A percentile compares a stretch with the other conserved stretches of the same genome.
phyloP scores from a whole-genome alignment of 2,329 filamentous ascomycete genomes.

The Fusarium tanahbumbuense region DNA sequence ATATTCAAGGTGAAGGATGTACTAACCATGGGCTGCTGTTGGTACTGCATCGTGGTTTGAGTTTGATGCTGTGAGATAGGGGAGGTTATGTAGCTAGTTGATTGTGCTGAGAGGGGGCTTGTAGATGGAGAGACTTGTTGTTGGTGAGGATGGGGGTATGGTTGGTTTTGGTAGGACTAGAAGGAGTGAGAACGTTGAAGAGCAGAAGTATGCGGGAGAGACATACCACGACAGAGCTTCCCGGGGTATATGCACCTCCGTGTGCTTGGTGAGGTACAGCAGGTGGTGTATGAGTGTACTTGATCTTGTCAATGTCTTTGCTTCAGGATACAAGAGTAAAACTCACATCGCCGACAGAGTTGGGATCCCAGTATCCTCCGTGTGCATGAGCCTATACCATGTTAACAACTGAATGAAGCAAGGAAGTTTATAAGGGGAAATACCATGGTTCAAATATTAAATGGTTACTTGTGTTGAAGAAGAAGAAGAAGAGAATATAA shows the following conservation, averaged over 20 bases:
- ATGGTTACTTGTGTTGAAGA: background rate
- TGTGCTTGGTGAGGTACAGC: slow-evolving; percentile 36
- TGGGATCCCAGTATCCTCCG: slow-evolving; percentile 43
- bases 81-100: slow-evolving; percentile 20
- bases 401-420: slow-evolving; percentile 1
- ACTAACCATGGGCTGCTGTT: slow-evolving; percentile 39
- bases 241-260: slow-evolving; percentile 44
- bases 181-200: slow-evolving; percentile 6
- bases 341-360: slow-evolving; percentile 33
- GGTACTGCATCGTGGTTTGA: slow-evolving; percentile 40
- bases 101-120: slow-evolving; percentile 34
- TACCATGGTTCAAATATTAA: slow-evolving; percentile 41
- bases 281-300: slow-evolving; percentile 33
- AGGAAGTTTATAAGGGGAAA: background rate
- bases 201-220: background rate
- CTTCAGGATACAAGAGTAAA: background rate
- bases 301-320: slow-evolving; percentile 8
- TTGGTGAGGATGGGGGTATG: slow-evolving; percentile 35
- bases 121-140: slow-evolving; percentile 37
- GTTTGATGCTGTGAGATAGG: slow-evolving; percentile 25
- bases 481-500: background rate
- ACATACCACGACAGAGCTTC: slow-evolving; percentile 39
- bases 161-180: slow-evolving; percentile 42
- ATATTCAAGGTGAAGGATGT: too few species aligned
- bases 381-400: slow-evolving; percentile 37